Percentiles rank a stretch among this genome's conserved stretches.
Conservation (phyloP, 805 yeast species). For the Starmerella gropengiesseri region DNA sequence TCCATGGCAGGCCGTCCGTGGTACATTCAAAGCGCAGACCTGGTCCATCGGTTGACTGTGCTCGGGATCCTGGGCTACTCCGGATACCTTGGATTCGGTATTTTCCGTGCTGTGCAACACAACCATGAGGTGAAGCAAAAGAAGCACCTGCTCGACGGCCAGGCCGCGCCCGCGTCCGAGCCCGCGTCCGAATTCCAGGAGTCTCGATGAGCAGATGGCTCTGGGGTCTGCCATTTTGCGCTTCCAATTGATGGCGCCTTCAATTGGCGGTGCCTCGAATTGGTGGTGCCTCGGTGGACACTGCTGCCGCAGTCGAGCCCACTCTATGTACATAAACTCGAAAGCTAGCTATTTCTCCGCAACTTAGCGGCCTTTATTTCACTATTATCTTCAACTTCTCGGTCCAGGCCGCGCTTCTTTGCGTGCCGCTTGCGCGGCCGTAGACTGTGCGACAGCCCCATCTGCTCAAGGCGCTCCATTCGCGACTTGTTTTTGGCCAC, state of each 20-base stretch:
- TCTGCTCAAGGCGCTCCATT: slow-evolving; percentile 20
- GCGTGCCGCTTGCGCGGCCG: slow-evolving; percentile 8
- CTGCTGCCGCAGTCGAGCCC: no score
- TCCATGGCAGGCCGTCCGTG: slow-evolving; percentile 43
- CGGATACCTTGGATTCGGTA: slow-evolving; percentile 27
- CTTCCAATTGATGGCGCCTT: no score
- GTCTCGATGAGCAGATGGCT: no score
- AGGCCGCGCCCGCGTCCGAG: no score
- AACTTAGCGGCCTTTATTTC: neutral
- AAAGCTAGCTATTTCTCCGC: no score
- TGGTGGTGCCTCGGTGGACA: no score
- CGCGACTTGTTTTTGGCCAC: slow-evolving; percentile 23
- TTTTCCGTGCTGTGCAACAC: slow-evolving; percentile 11
- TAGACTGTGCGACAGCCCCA: slow-evolving; percentile 33
- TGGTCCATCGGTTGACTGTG: slow-evolving; percentile 62
- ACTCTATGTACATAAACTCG: no score
- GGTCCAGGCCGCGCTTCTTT: neutral
- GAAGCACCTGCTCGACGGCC: slow-evolving; percentile 9
- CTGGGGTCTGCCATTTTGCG: no score
- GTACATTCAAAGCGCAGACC: slow-evolving; percentile 64
- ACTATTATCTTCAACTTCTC: neutral
- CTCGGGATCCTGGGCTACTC: slow-evolving; percentile 49
- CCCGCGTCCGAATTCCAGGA: neutral
- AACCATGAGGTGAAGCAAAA: slow-evolving; percentile 19
- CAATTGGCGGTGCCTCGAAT: no score